Percentiles rank a stretch among this genome's conserved stretches.
Evolutionary conservation across 208 protist species (phyloP).

Genomic region (Perkinsela sp.): DNA sequence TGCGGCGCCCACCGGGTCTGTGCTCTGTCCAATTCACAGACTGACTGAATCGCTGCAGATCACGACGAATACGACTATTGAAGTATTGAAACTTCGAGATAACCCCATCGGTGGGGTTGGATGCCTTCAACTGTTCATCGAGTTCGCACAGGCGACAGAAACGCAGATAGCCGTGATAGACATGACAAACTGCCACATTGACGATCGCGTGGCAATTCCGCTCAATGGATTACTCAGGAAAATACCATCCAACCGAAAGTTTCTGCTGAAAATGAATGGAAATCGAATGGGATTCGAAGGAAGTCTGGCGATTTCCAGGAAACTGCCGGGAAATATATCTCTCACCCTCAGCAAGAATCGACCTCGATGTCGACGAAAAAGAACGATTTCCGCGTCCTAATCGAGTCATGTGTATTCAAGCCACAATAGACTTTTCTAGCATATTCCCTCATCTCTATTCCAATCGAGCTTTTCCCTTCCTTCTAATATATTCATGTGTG

Average conservation of each 20-base stretch:
- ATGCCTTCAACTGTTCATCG: background rate
- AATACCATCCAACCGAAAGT: background rate
- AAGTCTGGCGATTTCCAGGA: background rate
- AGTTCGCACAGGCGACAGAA: background rate
- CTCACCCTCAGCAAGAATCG: background rate
- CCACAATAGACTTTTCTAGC: too few relatives aligned
- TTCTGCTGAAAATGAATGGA: background rate
- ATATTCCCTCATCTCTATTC: too few relatives aligned
- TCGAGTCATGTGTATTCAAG: too few relatives aligned
- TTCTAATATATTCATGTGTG: too few relatives aligned
- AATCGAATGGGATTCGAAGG: background rate
- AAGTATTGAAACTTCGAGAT: background rate
- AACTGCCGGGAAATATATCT: background rate
- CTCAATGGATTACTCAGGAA: background rate
- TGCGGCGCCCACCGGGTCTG: too few relatives aligned
- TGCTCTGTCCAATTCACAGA: background rate
- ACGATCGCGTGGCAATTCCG: background rate
- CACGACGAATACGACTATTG: background rate
- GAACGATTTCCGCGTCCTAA: too few relatives aligned
- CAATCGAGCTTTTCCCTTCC: too few relatives aligned
- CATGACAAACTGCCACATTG: background rate
- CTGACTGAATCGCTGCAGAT: background rate
- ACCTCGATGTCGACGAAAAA: too few relatives aligned
- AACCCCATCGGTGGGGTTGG: background rate
- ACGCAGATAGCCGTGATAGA: background rate